Evolutionary conservation across 2,329 filamentous ascomycete genomes (phyloP).

Genomic region (Niveomyces coronatus): DNA sequence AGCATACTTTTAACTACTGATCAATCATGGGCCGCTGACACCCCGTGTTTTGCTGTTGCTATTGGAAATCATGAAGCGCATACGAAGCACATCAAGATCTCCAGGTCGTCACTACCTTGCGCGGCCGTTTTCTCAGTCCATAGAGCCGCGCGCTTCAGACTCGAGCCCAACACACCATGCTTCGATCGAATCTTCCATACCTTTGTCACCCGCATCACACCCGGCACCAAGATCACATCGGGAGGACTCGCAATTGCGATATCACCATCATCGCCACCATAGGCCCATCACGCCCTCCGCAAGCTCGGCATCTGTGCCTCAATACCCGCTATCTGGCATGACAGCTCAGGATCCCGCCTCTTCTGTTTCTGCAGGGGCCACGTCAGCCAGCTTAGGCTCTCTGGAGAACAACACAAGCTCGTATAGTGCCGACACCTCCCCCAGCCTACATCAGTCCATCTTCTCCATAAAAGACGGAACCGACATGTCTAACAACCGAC

Average conservation of each 20-base stretch:
- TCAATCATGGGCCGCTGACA: slow-evolving; percentile 10
- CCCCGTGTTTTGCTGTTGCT: slow-evolving; percentile 5
- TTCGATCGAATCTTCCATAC: slow-evolving; percentile 1
- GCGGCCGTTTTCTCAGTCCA: not conserved
- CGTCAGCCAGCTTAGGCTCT: slow-evolving; percentile 25
- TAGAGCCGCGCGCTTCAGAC: slow-evolving; percentile 4
- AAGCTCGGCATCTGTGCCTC: slow-evolving; percentile 20
- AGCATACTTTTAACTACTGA: not conserved
- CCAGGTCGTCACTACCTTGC: not conserved
- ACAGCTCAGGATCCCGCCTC: slow-evolving; percentile 45
- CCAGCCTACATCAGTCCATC: slow-evolving; percentile 38
- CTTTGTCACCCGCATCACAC: slow-evolving; percentile 9
- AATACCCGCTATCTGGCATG: slow-evolving; percentile 15
- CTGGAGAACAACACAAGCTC: slow-evolving; percentile 21
- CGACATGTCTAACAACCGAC: slow-evolving; percentile 42
- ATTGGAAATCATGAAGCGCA: slow-evolving; percentile 7
- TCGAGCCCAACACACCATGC: slow-evolving; percentile 1
- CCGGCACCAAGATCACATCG: slow-evolving; percentile 6
- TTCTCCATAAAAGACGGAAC: slow-evolving; percentile 46
- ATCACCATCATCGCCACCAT: slow-evolving; percentile 6
- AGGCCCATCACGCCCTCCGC: slow-evolving; percentile 13
- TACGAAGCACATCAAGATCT: slow-evolving; percentile 5
- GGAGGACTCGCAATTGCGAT: slow-evolving; percentile 4
- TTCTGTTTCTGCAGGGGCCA: slow-evolving; percentile 40
- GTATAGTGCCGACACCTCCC: slow-evolving; percentile 34